These are phyloP conservation scores for Dichotomocladium elegans DNA, from an alignment of 371 early-diverging fungal species.

Conservation along the genomic window DNA sequence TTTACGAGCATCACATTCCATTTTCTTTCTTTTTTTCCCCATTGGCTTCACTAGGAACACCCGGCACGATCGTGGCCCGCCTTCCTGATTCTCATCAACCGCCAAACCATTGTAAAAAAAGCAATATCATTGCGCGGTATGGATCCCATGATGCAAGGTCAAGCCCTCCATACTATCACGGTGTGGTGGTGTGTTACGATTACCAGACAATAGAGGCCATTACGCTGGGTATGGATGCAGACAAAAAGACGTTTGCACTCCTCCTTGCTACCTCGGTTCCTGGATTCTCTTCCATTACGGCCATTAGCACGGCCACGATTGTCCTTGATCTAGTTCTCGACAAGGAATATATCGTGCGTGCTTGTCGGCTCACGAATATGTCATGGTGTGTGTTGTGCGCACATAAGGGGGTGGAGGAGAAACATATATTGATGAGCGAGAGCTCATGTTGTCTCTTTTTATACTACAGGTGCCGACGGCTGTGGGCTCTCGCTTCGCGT, in stretches of 20 bases:
- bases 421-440: not conserved
- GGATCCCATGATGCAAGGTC: not conserved
- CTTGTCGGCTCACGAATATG: not conserved
- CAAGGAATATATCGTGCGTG: not conserved
- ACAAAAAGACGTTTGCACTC: not conserved
- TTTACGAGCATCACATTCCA: no score
- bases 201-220: constrained; percentile 9
- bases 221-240: not conserved
- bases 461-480: constrained; percentile 24
- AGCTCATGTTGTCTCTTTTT: not conserved
- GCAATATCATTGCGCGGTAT: not conserved
- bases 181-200: not conserved
- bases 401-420: not conserved
- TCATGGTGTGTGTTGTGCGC: constrained; percentile 10
- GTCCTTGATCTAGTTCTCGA: not conserved
- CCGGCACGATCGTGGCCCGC: not conserved
- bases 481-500: constrained; percentile 27
- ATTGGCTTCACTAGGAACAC: no score
- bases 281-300: no score
- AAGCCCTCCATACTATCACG: not conserved
- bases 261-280: not conserved
- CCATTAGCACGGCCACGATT: not conserved
- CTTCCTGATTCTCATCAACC: constrained; percentile 4
- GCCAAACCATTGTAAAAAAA: no score
- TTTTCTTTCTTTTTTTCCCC: no score